Base-by-base conservation (phyloP, 495 filamentous ascomycete genomes). In the Hypoxylon intermedium region DNA sequence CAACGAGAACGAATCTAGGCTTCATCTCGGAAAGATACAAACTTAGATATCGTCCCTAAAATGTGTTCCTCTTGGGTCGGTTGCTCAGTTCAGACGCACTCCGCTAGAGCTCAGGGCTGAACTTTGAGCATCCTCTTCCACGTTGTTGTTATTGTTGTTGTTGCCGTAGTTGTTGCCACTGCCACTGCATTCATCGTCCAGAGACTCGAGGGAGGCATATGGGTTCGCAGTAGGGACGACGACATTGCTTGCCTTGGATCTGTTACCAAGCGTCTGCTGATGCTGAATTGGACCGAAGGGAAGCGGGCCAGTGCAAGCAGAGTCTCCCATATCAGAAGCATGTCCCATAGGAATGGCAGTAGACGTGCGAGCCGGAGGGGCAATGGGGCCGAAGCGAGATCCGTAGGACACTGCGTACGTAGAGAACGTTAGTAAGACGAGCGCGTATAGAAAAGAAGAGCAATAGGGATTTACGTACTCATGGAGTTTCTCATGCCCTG, bases 321-420 rank as follows among this genome's bases (percentile, higher is more conserved):
- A 1, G 6, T 48, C 45, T 15, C 30, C 48, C 33, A 42, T 41
- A 11, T 41, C 26, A 4, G 41, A 31, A n/a, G 7, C n/a, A 9
- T 18, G 11, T 5, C 21, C 9, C 2, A 26, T 24, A 3, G 54
- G 48, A 9, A 37, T 55, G 5, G 48, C 21, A 6, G 43, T 33
- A 3, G 44, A 34, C 16, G 37, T 16, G 11, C 63, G 58, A 26
- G 24, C 20, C 1, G 64, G 64, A 9, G 64, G 64, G 7, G 46
- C 64, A 26, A 67, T 67, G 38, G 64, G 64, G 0, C 64, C 64
- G 41, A 67, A 67, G 12, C 59, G 64, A 5, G 64, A 67, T 5
- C 58, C 60, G 33, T 58, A 59, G 5, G 60, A 37, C 0, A 45
- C 59, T 63, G 13, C 2, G 9, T 13, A 15, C 16, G 24, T 43